Conservation (phyloP, 306 rosid species). For the Pyrus pyrifolia region DNA sequence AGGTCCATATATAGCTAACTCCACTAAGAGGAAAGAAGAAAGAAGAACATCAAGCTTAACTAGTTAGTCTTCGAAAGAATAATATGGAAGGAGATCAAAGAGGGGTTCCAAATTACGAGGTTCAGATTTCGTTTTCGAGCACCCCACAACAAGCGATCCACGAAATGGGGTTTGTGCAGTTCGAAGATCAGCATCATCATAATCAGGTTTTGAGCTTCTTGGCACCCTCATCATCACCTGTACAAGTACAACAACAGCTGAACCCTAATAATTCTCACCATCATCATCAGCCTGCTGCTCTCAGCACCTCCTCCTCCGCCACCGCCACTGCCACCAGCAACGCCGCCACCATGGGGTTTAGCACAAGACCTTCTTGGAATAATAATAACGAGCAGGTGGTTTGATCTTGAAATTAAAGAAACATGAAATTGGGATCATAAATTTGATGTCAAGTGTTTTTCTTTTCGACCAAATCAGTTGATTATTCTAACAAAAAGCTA, state of each 20-base stretch:
- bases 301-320: neutral
- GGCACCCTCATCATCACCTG: conserved; percentile 49
- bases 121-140: conserved; percentile 60
- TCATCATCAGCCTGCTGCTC: neutral
- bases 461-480: neutral
- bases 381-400: conserved; percentile 54
- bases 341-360: conserved; percentile 29
- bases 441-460: neutral
- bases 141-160: conserved; percentile 45
- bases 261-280: neutral
- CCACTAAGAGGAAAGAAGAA: neutral
- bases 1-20: neutral
- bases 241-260: conserved; percentile 15
- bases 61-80: neutral
- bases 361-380: conserved; percentile 59
- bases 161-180: conserved; percentile 73
- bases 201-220: conserved; percentile 77
- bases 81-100: conserved; percentile 60
- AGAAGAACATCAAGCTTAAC: neutral
- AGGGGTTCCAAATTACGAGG: conserved; percentile 49
- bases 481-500: neutral
- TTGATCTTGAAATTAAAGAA: neutral
- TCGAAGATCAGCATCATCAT: conserved; percentile 39
- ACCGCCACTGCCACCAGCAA: conserved; percentile 2
- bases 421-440: neutral